Evolutionary conservation across 2,329 filamentous ascomycete genomes (phyloP).

Genomic region (Pezicula neosporulosa): DNA sequence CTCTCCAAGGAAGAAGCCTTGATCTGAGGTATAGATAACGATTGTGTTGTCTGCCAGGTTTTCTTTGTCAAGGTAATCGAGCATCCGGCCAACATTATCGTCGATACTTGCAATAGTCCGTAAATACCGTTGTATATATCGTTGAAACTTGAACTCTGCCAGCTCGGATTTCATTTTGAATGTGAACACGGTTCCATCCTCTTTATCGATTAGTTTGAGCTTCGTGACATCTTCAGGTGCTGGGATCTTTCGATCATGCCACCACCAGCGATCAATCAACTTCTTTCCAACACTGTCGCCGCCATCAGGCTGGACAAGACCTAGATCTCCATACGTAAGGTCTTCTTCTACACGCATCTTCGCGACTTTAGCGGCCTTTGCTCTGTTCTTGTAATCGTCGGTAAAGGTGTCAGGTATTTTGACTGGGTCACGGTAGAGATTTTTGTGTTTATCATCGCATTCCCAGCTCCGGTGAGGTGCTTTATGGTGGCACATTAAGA

Average conservation of each 20-base stretch:
- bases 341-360: constrained; percentile 50
- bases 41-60: constrained; percentile 42
- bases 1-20: constrained; percentile 54
- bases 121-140: constrained; percentile 53
- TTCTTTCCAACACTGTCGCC: constrained; percentile 34
- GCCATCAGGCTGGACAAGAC: constrained; percentile 48
- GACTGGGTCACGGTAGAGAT: constrained; percentile 43
- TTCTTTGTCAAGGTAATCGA: constrained; percentile 41
- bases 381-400: constrained; percentile 52
- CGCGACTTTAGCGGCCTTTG: constrained; percentile 43
- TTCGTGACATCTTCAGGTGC: constrained; percentile 29
- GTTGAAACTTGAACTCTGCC: constrained; percentile 51
- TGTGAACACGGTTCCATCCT: constrained; percentile 41
- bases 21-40: constrained; percentile 51
- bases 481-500: constrained; percentile 55
- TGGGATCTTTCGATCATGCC: constrained; percentile 36
- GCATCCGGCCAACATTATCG: constrained; percentile 46
- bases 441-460: constrained; percentile 43
- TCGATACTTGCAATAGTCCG: constrained; percentile 49
- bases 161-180: constrained; percentile 40
- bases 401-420: constrained; percentile 46
- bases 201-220: constrained; percentile 39
- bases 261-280: constrained; percentile 24
- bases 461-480: constrained; percentile 52
- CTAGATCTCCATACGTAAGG: constrained; percentile 47